A percentile compares a stretch with the other conserved stretches of the same genome.
phyloP scores from a whole-genome alignment of 345 rosid genomes.

The Rhizophora mangle region DNA sequence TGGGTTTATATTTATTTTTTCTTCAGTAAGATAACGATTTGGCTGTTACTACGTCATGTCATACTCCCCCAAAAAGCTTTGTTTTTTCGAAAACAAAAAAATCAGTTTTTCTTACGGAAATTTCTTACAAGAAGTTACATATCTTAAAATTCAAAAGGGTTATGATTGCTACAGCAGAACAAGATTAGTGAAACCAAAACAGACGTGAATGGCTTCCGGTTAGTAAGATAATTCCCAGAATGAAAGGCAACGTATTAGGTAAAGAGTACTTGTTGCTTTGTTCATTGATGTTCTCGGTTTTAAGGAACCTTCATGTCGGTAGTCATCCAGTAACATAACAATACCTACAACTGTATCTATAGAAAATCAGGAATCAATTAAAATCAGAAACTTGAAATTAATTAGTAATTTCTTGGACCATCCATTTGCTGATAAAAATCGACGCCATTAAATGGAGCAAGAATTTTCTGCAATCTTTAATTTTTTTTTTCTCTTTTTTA shows the following conservation, averaged over 20 bases:
- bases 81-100: too few relatives aligned
- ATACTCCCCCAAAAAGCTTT: background rate
- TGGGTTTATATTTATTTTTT: constrained; percentile 16
- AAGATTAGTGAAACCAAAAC: constrained; percentile 19
- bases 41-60: constrained; percentile 26
- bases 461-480: too few relatives aligned
- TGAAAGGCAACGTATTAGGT: constrained; percentile 51
- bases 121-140: constrained; percentile 1
- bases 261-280: constrained; percentile 51
- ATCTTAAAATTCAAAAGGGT: constrained; percentile 14
- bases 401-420: too few relatives aligned
- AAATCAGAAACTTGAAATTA: too few relatives aligned
- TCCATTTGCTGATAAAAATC: too few relatives aligned
- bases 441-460: too few relatives aligned
- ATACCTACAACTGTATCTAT: constrained; percentile 16
- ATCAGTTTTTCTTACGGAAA: too few relatives aligned
- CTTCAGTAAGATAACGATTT: constrained; percentile 22
- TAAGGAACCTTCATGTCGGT: constrained; percentile 34
- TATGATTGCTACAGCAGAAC: constrained; percentile 30
- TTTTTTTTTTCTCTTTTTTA: too few relatives aligned
- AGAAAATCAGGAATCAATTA: too few relatives aligned
- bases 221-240: constrained; percentile 22
- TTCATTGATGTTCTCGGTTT: constrained; percentile 20
- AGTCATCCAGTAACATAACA: constrained; percentile 24
- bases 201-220: constrained; percentile 10